Conservation (phyloP, 2,329 filamentous ascomycete species). For the Penicillium sp. region DNA sequence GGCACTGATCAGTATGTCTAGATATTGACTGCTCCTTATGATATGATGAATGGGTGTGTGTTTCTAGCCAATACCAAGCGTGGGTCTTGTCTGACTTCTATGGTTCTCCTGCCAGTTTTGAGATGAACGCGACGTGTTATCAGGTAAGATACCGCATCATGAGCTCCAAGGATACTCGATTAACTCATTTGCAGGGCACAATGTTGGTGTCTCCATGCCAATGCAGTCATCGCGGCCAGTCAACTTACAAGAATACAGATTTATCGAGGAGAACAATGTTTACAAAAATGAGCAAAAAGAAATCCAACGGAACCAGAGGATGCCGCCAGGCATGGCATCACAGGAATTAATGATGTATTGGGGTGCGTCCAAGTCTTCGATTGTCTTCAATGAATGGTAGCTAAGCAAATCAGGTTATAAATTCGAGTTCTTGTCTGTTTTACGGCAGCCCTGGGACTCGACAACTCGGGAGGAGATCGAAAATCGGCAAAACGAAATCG, state of each 20-base stretch:
- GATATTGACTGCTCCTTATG: constrained; percentile 84
- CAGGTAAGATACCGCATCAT: constrained; percentile 57
- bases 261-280: constrained; percentile 85
- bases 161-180: constrained; percentile 2
- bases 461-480: constrained; percentile 76
- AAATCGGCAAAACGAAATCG: constrained; percentile 63
- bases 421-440: constrained; percentile 80
- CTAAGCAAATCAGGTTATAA: constrained; percentile 70
- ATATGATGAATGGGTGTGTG: constrained; percentile 70
- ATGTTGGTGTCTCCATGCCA: constrained; percentile 45
- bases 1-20: too few relatives aligned
- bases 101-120: constrained; percentile 64
- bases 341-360: constrained; percentile 88
- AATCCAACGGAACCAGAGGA: constrained; percentile 53
- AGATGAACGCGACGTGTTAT: constrained; percentile 92
- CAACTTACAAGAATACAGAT: constrained; percentile 51
- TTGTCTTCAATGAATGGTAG: not conserved
- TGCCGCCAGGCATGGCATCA: constrained; percentile 56
- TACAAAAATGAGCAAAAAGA: constrained; percentile 64
- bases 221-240: too few relatives aligned
- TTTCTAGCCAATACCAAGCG: not conserved
- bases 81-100: not conserved
- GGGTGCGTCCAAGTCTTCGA: constrained; percentile 54
- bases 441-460: constrained; percentile 71
- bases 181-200: constrained; percentile 47